Conservation (phyloP, 495 filamentous ascomycete genomes). For the Penicillium nucicola region DNA sequence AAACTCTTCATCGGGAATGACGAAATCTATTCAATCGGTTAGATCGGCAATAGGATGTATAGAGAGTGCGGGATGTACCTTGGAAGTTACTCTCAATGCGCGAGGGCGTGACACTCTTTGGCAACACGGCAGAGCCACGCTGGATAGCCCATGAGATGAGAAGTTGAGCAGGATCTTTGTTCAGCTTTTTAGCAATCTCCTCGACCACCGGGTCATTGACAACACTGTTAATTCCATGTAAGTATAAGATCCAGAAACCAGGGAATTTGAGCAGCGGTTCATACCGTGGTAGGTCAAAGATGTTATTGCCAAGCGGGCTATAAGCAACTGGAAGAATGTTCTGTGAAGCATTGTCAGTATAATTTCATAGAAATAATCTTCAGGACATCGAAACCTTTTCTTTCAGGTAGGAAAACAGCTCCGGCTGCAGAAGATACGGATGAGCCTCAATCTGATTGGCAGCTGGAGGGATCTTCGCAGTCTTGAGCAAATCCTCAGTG, state of each 20-base stretch:
- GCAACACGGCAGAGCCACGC: conserved; percentile 58
- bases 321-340: conserved; percentile 52
- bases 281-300: conserved; percentile 40
- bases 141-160: conserved; percentile 81
- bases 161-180: conserved; percentile 67
- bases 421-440: conserved; percentile 72
- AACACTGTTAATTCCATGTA: conserved; percentile 24
- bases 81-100: conserved; percentile 59
- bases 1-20: conserved; percentile 44
- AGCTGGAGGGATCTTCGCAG: conserved; percentile 59
- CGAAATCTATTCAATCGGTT: conserved; percentile 38
- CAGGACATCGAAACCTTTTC: conserved; percentile 18
- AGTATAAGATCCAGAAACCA: neutral
- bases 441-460: conserved; percentile 88
- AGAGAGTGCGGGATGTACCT: conserved; percentile 12
- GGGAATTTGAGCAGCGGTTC: neutral
- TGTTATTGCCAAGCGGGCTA: conserved; percentile 54
- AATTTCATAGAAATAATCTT: too few species aligned
- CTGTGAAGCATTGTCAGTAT: conserved; percentile 10
- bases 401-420: conserved; percentile 44
- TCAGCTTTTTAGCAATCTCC: conserved; percentile 61
- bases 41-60: conserved; percentile 5
- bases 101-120: conserved; percentile 57
- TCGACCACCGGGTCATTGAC: conserved; percentile 60
- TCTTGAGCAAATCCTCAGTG: conserved; percentile 62